Evolutionary conservation across 192 early-diverging fungal genomes (phyloP).

Genomic region (Dispira simplex): DNA sequence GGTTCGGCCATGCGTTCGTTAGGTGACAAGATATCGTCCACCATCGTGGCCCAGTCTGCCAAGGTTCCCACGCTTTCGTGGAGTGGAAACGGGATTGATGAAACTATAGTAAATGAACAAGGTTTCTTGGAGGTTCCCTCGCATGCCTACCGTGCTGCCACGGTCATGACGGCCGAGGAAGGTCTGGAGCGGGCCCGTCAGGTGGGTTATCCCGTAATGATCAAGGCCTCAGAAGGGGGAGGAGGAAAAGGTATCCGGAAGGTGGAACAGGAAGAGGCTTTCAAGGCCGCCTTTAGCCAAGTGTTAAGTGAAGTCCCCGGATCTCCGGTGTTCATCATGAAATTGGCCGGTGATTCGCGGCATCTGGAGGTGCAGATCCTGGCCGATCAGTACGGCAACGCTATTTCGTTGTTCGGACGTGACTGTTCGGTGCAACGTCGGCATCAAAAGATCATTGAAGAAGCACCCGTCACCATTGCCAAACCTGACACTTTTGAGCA

Average conservation of each 20-base stretch:
- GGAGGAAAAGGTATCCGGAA: no score
- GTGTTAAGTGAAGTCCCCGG: no score
- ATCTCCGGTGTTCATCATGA: no score
- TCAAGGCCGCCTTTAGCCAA: no score
- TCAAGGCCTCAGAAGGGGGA: no score
- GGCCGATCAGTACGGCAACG: conserved; percentile 80
- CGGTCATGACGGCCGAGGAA: conserved; percentile 71
- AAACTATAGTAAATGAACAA: conserved; percentile 44
- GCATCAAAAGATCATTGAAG: conserved; percentile 99
- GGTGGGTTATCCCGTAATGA: no score
- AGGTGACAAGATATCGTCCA: conserved; percentile 99
- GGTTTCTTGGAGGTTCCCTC: conserved; percentile 73
- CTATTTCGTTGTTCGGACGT: conserved; percentile 94
- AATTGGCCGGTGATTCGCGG: no score
- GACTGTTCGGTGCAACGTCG: conserved; percentile 97
- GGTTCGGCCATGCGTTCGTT: conserved; percentile 94
- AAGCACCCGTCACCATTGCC: conserved; percentile 86
- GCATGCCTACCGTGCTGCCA: conserved; percentile 63
- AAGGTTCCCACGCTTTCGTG: conserved; percentile 93
- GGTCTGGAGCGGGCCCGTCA: conserved; percentile 21
- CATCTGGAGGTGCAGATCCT: no score
- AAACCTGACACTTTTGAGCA: conserved; percentile 54
- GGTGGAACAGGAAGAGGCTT: no score
- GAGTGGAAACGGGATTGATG: conserved; percentile 76
- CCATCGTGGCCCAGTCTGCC: conserved; percentile 95